Percentiles rank a stretch among this genome's conserved stretches.
Evolutionary conservation across 2,329 filamentous ascomycete genomes (phyloP).

Genomic region (Apiospora koreana): DNA sequence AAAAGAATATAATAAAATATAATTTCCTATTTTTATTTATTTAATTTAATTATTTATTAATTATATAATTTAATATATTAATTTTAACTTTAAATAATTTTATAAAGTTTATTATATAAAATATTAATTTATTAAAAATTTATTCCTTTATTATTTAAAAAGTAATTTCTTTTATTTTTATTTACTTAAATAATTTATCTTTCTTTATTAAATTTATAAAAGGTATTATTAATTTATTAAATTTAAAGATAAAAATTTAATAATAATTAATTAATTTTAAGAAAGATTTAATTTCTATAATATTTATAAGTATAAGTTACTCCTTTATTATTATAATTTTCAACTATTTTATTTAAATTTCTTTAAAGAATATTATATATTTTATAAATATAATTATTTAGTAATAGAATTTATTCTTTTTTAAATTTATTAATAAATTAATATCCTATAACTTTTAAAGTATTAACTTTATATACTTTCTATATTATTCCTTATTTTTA

Average conservation of each 20-base stretch:
- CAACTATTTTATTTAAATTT: conserved; percentile 24
- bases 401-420: conserved; percentile 28
- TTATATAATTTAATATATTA: conserved; percentile 16
- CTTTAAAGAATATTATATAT: neutral
- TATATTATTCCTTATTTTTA: neutral
- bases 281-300: conserved; percentile 26
- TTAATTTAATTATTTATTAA: conserved; percentile 13
- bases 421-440: conserved; percentile 20
- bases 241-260: conserved; percentile 28
- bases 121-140: conserved; percentile 6
- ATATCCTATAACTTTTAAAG: neutral
- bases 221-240: conserved; percentile 18
- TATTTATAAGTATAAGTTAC: conserved; percentile 21
- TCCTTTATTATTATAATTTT: conserved; percentile 30
- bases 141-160: neutral
- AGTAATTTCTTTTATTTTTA: neutral
- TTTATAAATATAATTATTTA: neutral
- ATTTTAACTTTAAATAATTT: too few relatives aligned
- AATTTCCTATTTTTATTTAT: conserved; percentile 12
- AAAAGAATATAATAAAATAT: conserved; percentile 20
- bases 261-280: conserved; percentile 36
- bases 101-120: conserved; percentile 10
- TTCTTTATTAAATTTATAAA: conserved; percentile 23
- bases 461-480: neutral
- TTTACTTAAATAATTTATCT: conserved; percentile 9